These are phyloP conservation scores for Phytophthora melonis DNA, from an alignment of 352 stramenopile species.

Conservation along the genomic window DNA sequence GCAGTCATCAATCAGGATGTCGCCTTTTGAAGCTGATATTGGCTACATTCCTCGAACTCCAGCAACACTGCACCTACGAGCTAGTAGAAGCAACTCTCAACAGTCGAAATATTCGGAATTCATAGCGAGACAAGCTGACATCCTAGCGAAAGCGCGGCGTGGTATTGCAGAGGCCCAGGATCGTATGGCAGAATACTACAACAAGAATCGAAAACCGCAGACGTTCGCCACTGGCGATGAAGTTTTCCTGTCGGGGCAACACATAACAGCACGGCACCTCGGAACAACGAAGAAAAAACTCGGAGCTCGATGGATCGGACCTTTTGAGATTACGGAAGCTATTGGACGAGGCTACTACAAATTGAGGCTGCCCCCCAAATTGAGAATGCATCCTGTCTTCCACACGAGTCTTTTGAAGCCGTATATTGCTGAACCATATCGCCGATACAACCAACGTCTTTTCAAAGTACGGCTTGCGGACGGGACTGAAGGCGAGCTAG, in stretches of 20 bases:
- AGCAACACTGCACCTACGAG: not conserved
- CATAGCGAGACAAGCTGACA: not conserved
- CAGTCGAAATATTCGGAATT: not conserved
- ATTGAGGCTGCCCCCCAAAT: not conserved
- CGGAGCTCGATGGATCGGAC: not conserved
- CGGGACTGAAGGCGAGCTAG: too few species aligned
- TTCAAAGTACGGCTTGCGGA: too few species aligned
- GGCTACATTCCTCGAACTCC: slow-evolving; percentile 18
- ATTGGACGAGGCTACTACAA: slow-evolving; percentile 8
- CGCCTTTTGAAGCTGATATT: slow-evolving; percentile 27
- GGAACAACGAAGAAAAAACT: slow-evolving; percentile 18
- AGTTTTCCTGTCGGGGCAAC: slow-evolving; percentile 5
- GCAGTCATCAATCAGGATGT: slow-evolving; percentile 24
- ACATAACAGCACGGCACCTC: slow-evolving; percentile 8
- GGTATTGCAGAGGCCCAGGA: not conserved
- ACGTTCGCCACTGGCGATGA: slow-evolving; percentile 6
- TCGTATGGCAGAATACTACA: slow-evolving; percentile 2
- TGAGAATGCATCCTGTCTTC: too few species aligned
- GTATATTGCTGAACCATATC: too few species aligned
- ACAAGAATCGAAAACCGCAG: not conserved
- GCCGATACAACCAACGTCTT: not conserved
- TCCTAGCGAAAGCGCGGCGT: not conserved
- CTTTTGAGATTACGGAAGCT: not conserved
- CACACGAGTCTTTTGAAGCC: too few species aligned
- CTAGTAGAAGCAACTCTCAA: not conserved